Conservation (phyloP, 805 yeast species). For the Blastobotrys americana region DNA sequence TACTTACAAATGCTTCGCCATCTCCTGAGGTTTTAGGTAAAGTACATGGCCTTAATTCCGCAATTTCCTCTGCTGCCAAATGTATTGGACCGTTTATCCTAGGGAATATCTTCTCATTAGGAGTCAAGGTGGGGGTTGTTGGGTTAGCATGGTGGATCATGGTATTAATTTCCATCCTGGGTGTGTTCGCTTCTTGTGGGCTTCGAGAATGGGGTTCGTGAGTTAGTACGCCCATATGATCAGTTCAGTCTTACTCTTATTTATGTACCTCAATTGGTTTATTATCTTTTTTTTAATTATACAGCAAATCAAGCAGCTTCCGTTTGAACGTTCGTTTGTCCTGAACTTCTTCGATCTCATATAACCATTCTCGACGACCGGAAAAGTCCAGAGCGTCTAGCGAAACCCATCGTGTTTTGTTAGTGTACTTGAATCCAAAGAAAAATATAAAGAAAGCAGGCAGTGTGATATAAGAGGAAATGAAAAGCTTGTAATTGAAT, state of each 20-base stretch:
- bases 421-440: constrained; percentile 7
- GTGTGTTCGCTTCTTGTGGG: constrained; percentile 14
- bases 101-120: constrained; percentile 22
- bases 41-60: constrained; percentile 22
- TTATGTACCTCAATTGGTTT: too few relatives aligned
- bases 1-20: constrained; percentile 24
- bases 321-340: not conserved
- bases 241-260: too few relatives aligned
- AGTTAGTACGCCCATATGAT: too few relatives aligned
- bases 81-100: constrained; percentile 22
- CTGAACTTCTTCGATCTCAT: not conserved
- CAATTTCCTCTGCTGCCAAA: constrained; percentile 18
- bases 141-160: constrained; percentile 24
- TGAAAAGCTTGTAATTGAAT: constrained; percentile 8
- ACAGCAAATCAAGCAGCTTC: not conserved
- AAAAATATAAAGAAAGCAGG: constrained; percentile 8
- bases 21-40: constrained; percentile 21
- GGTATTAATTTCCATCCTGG: constrained; percentile 16
- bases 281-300: too few relatives aligned
- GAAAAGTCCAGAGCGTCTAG: constrained; percentile 7
- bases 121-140: constrained; percentile 17
- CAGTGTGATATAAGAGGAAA: constrained; percentile 9
- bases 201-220: constrained; percentile 24
- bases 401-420: constrained; percentile 6
- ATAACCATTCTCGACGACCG: constrained; percentile 10